phyloP scores from a whole-genome alignment of 495 filamentous ascomycete species.

The Rostrohypoxylon terebratum region DNA sequence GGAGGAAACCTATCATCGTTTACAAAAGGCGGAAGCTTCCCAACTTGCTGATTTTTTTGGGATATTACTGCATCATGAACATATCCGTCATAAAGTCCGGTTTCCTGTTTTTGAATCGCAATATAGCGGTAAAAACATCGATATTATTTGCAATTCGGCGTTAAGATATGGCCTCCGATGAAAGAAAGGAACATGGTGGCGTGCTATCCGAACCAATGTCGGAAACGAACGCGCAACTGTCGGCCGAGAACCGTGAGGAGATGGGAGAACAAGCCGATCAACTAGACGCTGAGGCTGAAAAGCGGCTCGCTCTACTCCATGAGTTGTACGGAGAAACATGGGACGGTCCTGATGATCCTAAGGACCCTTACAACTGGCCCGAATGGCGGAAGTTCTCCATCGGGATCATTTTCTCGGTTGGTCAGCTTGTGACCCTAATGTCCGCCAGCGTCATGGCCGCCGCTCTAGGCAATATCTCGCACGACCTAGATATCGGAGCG shows the following conservation, averaged over 20 bases:
- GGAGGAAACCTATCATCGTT: not conserved
- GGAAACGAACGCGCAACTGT: not conserved
- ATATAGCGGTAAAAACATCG: not conserved
- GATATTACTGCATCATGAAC: not conserved
- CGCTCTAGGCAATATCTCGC: slow-evolving; percentile 50
- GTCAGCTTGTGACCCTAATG: slow-evolving; percentile 48
- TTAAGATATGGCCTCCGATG: slow-evolving; percentile 10
- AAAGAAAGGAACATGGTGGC: slow-evolving; percentile 18
- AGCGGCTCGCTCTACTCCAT: slow-evolving; percentile 17
- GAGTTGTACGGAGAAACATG: slow-evolving; percentile 57
- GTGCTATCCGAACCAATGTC: not conserved
- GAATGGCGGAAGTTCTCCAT: slow-evolving; percentile 67
- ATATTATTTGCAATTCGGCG: not conserved
- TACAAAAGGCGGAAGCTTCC: not conserved
- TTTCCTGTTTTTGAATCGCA: not conserved
- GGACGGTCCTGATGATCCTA: slow-evolving; percentile 67
- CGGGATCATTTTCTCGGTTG: slow-evolving; percentile 62
- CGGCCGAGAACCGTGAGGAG: not conserved
- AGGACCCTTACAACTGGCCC: slow-evolving; percentile 70
- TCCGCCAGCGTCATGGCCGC: slow-evolving; percentile 54
- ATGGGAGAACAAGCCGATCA: not conserved
- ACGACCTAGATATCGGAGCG: slow-evolving; percentile 52
- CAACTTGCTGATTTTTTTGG: not conserved
- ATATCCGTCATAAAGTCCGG: not conserved
- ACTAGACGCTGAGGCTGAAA: slow-evolving; percentile 17